Evolutionary conservation across 2,329 filamentous ascomycete species (phyloP).

Genomic region (Fusarium circinatum): DNA sequence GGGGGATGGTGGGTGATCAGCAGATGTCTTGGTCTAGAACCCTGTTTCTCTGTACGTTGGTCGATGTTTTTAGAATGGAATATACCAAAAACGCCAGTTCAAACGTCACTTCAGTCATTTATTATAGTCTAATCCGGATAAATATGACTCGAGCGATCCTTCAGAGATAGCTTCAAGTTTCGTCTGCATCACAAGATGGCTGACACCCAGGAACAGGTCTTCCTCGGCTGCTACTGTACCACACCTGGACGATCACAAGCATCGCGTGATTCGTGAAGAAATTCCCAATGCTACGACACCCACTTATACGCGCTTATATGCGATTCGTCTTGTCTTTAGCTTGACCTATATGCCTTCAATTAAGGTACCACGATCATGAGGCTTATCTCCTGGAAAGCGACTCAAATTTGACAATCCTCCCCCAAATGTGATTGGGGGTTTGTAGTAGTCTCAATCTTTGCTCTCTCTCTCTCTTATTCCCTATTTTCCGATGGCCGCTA

Average conservation of each 20-base stretch:
- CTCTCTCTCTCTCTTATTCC: not conserved
- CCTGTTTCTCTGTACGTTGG: not conserved
- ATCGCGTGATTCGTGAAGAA: conserved; percentile 7
- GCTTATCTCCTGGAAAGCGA: conserved; percentile 1
- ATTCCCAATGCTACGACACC: not conserved
- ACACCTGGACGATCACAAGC: not conserved
- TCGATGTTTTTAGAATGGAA: not conserved
- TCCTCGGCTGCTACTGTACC: not conserved
- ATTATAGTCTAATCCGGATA: not conserved
- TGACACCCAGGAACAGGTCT: conserved; percentile 4
- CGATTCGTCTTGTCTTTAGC: not conserved
- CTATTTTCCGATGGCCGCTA: not conserved
- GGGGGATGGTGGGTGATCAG: conserved; percentile 20
- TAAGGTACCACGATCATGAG: conserved; percentile 17
- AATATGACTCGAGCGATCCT: not conserved
- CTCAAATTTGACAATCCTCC: not conserved
- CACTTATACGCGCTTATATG: not conserved
- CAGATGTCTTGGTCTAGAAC: conserved; percentile 4
- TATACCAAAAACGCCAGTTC: not conserved
- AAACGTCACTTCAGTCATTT: not conserved
- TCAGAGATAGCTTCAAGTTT: not conserved
- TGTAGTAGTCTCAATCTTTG: not conserved
- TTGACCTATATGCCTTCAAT: conserved; percentile 16
- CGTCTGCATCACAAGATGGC: not conserved
- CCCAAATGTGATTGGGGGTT: not conserved